phyloP scores from a whole-genome alignment of 805 yeast genomes.

The Danielozyma ontarioensis region DNA sequence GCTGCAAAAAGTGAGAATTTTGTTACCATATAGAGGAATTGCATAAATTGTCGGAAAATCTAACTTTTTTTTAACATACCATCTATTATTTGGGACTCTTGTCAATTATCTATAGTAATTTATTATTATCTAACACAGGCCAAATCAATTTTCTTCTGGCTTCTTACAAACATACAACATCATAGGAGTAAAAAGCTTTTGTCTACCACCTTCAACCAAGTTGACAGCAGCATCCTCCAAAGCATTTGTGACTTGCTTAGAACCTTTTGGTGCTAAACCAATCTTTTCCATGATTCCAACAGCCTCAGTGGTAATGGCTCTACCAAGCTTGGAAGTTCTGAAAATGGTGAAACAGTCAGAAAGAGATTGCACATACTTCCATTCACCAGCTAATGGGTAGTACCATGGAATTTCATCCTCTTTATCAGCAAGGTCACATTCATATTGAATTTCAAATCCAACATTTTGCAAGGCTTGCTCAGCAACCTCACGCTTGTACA shows the following conservation, averaged over 20 bases:
- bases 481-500: slow-evolving; percentile 84
- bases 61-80: too few species aligned
- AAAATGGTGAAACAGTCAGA: slow-evolving; percentile 77
- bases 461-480: slow-evolving; percentile 77
- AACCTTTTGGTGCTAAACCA: slow-evolving; percentile 91
- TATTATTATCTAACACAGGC: not conserved
- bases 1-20: too few species aligned
- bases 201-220: slow-evolving; percentile 87
- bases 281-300: slow-evolving; percentile 79
- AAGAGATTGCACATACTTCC: slow-evolving; percentile 77
- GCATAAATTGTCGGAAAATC: too few species aligned
- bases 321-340: slow-evolving; percentile 85
- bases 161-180: slow-evolving; percentile 86
- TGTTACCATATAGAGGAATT: too few species aligned
- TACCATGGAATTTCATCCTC: slow-evolving; percentile 94
- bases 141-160: slow-evolving; percentile 42
- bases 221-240: slow-evolving; percentile 96
- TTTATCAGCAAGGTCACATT: slow-evolving; percentile 76
- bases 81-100: too few species aligned
- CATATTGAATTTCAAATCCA: slow-evolving; percentile 77
- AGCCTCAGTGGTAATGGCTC: slow-evolving; percentile 74
- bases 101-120: too few species aligned
- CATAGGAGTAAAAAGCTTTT: slow-evolving; percentile 95
- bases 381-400: slow-evolving; percentile 92
- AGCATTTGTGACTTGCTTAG: slow-evolving; percentile 80